Evolutionary conservation across 1,284 basidiomycete species (phyloP).

Genomic region (Cryptococcus sp.): DNA sequence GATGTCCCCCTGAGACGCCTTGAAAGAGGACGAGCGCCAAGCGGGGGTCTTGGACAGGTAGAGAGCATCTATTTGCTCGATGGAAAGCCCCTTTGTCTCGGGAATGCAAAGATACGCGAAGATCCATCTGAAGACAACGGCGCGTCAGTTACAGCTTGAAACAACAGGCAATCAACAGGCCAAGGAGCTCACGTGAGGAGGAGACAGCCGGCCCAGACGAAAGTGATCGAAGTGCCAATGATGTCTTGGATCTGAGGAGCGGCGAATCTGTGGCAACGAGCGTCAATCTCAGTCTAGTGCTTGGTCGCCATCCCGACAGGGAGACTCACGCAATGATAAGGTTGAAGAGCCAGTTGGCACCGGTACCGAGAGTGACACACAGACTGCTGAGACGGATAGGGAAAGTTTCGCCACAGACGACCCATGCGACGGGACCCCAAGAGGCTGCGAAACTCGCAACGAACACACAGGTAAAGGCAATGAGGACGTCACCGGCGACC

Average conservation of each 20-base stretch:
- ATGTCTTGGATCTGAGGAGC: slow-evolving; percentile 49
- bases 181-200: slow-evolving; percentile 11
- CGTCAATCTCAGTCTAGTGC: neutral
- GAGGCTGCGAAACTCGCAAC: slow-evolving; percentile 56
- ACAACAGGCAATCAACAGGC: slow-evolving; percentile 15
- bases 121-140: slow-evolving; percentile 13
- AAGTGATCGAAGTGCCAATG: slow-evolving; percentile 50
- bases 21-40: slow-evolving; percentile 38
- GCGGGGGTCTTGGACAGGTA: slow-evolving; percentile 49
- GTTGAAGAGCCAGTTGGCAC: slow-evolving; percentile 54
- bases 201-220: slow-evolving; percentile 53
- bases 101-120: slow-evolving; percentile 54
- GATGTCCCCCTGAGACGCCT: slow-evolving; percentile 19
- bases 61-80: slow-evolving; percentile 52
- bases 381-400: slow-evolving; percentile 50
- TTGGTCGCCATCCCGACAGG: neutral
- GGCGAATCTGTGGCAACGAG: slow-evolving; percentile 28
- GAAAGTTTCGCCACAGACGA: slow-evolving; percentile 54
- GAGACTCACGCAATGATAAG: slow-evolving; percentile 43
- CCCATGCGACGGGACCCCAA: slow-evolving; percentile 55
- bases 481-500: slow-evolving; percentile 54
- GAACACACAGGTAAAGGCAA: slow-evolving; percentile 58
- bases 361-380: slow-evolving; percentile 54
- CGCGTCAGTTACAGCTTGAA: neutral
- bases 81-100: slow-evolving; percentile 48